Evolutionary conservation across 495 filamentous ascomycete genomes (phyloP).

Genomic region (Astrothelium macrocarpum): DNA sequence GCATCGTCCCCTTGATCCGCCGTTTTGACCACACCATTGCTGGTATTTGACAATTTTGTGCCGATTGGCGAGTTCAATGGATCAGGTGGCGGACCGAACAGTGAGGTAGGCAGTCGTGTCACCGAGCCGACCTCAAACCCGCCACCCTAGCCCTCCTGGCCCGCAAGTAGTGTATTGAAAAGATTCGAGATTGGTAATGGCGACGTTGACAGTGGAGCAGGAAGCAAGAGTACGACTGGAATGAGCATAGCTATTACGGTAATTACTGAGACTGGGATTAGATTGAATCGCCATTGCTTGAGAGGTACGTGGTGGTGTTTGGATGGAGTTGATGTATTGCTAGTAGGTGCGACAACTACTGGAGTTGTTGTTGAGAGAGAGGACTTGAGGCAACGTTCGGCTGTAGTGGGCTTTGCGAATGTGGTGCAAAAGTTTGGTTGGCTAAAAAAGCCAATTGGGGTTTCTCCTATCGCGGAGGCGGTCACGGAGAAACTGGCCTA

Average conservation of each 20-base stretch:
- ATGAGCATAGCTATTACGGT: constrained; percentile 57
- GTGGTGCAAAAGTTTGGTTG: too few relatives aligned
- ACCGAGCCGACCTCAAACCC: constrained; percentile 61
- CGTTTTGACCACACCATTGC: constrained; percentile 16
- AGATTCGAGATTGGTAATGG: constrained; percentile 53
- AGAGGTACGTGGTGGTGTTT: constrained; percentile 26
- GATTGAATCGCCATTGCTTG: constrained; percentile 30
- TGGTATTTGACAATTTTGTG: constrained; percentile 21
- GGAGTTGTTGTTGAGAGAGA: background rate
- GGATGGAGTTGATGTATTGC: too few relatives aligned
- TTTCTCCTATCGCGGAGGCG: too few relatives aligned
- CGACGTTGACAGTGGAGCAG: constrained; percentile 61
- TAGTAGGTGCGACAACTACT: too few relatives aligned
- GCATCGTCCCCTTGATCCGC: constrained; percentile 67
- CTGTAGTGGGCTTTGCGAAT: too few relatives aligned
- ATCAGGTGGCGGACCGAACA: constrained; percentile 29
- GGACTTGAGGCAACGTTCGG: background rate
- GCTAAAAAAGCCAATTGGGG: too few relatives aligned
- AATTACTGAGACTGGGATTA: constrained; percentile 49
- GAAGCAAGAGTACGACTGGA: constrained; percentile 63
- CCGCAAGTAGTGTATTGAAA: constrained; percentile 93
- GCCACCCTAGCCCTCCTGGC: constrained; percentile 59
- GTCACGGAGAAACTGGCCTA: too few relatives aligned
- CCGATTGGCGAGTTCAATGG: constrained; percentile 30
- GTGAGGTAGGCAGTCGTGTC: constrained; percentile 50